Conservation (phyloP, 345 rosid genomes). For the Eucalyptus melliodora region DNA sequence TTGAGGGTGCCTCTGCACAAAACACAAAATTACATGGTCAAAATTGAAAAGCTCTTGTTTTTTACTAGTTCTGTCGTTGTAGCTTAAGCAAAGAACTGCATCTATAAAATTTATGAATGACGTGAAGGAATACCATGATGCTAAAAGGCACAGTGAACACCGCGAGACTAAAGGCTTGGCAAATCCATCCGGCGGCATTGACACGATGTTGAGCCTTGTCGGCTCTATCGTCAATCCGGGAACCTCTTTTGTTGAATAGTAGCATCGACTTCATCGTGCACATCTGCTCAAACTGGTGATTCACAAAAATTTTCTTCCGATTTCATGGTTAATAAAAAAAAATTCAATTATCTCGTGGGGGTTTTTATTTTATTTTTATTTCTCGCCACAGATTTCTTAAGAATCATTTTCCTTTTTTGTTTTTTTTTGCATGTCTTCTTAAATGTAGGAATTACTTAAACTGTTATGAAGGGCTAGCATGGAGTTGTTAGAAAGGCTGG, state of each 20-base stretch:
- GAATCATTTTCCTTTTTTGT: neutral
- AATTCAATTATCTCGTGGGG: no score
- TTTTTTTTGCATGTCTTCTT: neutral
- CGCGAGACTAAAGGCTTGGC: slow-evolving; percentile 11
- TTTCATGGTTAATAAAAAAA: no score
- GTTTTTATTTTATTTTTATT: no score
- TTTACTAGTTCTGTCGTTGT: fast-evolving
- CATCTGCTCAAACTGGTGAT: fast-evolving
- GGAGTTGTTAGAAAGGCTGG: fast-evolving
- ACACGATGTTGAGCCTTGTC: neutral
- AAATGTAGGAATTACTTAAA: neutral
- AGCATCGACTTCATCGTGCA: fast-evolving
- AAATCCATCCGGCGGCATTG: slow-evolving; percentile 20
- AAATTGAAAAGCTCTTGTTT: neutral
- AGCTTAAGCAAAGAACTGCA: fast-evolving
- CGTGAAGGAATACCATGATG: slow-evolving; percentile 19
- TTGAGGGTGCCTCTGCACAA: slow-evolving; percentile 2
- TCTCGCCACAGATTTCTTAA: neutral
- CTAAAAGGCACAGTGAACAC: slow-evolving; percentile 44
- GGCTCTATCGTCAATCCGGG: neutral
- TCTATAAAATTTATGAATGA: fast-evolving
- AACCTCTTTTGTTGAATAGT: slow-evolving; percentile 10
- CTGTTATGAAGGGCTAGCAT: fast-evolving
- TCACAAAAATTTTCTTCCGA: neutral
- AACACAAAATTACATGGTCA: neutral